Evolutionary conservation across 1,284 basidiomycete species (phyloP).

Genomic region (Sanguinoderma infundibulare): DNA sequence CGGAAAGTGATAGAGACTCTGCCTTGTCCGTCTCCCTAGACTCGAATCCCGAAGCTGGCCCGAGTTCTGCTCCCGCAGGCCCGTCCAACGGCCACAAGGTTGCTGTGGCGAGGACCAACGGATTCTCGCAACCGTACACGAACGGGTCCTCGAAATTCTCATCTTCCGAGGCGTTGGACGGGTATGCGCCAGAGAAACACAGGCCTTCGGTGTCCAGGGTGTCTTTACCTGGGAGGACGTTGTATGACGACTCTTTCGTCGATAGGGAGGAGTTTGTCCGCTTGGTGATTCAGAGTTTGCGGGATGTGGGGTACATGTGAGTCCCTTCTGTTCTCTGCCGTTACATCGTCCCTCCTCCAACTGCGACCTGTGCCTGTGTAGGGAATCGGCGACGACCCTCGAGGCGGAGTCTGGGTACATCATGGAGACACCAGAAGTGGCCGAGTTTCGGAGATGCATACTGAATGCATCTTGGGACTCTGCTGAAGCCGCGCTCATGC

Average conservation of each 20-base stretch:
- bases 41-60: conserved; percentile 51
- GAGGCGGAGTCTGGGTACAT: conserved; percentile 93
- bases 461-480: conserved; percentile 85
- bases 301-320: conserved; percentile 93
- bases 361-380: conserved; percentile 37
- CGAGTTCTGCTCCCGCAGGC: conserved; percentile 49
- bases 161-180: conserved; percentile 33
- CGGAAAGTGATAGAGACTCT: conserved; percentile 59
- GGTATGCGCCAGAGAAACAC: conserved; percentile 53
- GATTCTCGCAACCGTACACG: conserved; percentile 24
- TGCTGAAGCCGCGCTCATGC: conserved; percentile 74
- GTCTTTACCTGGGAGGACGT: conserved; percentile 66
- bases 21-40: conserved; percentile 52
- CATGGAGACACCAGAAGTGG: conserved; percentile 81
- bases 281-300: conserved; percentile 87
- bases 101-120: conserved; percentile 45
- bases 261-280: conserved; percentile 93
- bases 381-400: conserved; percentile 86
- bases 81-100: conserved; percentile 49
- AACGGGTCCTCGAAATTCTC: conserved; percentile 41
- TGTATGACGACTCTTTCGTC: conserved; percentile 78
- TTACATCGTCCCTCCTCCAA: conserved; percentile 15
- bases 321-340: conserved; percentile 41
- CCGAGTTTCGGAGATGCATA: conserved; percentile 83
- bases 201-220: conserved; percentile 56